Conservation (phyloP, 106 monocot species). For the Dioscorea alata region DNA sequence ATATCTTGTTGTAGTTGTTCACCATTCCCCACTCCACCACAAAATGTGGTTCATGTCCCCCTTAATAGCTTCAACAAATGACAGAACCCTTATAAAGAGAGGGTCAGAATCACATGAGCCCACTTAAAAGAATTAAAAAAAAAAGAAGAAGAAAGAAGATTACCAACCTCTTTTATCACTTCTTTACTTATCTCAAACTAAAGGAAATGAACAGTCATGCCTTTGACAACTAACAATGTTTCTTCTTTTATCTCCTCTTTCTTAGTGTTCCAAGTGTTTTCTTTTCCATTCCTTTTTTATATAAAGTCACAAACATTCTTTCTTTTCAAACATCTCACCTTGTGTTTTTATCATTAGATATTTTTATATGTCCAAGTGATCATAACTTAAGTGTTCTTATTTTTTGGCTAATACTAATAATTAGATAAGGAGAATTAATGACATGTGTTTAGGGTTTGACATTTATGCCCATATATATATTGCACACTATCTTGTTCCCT, state of each 20-base stretch:
- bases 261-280: background rate
- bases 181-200: too few species aligned
- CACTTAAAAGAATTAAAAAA: background rate
- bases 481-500: too few species aligned
- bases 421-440: too few species aligned
- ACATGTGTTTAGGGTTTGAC: too few species aligned
- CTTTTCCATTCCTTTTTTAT: background rate
- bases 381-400: too few species aligned
- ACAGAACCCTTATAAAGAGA: background rate
- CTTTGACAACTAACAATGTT: background rate
- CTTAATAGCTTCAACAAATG: background rate
- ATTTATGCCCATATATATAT: too few species aligned
- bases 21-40: background rate
- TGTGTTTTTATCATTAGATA: too few species aligned
- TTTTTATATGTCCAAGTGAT: too few species aligned
- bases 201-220: background rate
- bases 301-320: background rate
- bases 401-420: too few species aligned
- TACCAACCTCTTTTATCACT: too few species aligned
- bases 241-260: background rate
- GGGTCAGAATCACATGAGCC: background rate
- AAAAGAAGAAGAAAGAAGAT: too few species aligned
- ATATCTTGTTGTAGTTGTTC: background rate
- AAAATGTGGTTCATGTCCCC: slow-evolving; percentile 2
- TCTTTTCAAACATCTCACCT: too few species aligned